phyloP scores from a whole-genome alignment of 805 yeast genomes.

The Starmerella bacillaris region DNA sequence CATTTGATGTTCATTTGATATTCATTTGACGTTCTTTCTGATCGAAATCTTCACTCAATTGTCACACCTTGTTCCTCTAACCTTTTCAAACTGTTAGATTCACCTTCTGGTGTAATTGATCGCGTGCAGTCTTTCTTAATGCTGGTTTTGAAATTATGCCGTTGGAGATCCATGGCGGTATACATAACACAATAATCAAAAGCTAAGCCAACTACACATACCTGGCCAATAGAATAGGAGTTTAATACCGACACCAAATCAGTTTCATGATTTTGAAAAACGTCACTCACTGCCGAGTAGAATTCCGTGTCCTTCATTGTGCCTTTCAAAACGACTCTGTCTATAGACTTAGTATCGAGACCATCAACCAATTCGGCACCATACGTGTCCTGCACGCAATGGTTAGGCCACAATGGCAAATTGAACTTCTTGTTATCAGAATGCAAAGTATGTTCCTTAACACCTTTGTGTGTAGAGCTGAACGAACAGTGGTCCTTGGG shows the following conservation, averaged over 20 bases:
- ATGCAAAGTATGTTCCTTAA: slow-evolving; percentile 37
- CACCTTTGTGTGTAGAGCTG: slow-evolving; percentile 42
- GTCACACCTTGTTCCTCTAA: slow-evolving; percentile 11
- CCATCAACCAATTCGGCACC: slow-evolving; percentile 49
- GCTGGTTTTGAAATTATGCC: slow-evolving; percentile 42
- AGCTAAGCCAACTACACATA: slow-evolving; percentile 66
- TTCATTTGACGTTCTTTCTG: too few relatives aligned
- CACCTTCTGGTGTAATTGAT: slow-evolving; percentile 28
- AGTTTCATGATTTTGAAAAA: slow-evolving; percentile 56
- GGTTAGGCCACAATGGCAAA: slow-evolving; percentile 69
- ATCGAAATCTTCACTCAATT: not conserved
- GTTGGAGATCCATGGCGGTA: slow-evolving; percentile 53
- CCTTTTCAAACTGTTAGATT: slow-evolving; percentile 8
- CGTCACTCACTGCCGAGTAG: slow-evolving; percentile 72
- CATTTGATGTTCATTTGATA: too few relatives aligned
- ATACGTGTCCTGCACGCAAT: slow-evolving; percentile 53
- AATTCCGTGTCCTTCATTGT: slow-evolving; percentile 54
- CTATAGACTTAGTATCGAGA: slow-evolving; percentile 25
- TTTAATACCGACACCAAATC: slow-evolving; percentile 37
- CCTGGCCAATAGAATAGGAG: slow-evolving; percentile 34
- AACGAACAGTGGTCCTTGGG: slow-evolving; percentile 64
- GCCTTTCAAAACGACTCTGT: slow-evolving; percentile 51
- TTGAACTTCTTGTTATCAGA: too few relatives aligned
- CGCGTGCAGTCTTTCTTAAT: slow-evolving; percentile 41
- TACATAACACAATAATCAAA: slow-evolving; percentile 70